A percentile compares a stretch with the other conserved stretches of the same genome.
Conservation (phyloP, 1,284 basidiomycete species). For the Phenoliferia sp. region DNA sequence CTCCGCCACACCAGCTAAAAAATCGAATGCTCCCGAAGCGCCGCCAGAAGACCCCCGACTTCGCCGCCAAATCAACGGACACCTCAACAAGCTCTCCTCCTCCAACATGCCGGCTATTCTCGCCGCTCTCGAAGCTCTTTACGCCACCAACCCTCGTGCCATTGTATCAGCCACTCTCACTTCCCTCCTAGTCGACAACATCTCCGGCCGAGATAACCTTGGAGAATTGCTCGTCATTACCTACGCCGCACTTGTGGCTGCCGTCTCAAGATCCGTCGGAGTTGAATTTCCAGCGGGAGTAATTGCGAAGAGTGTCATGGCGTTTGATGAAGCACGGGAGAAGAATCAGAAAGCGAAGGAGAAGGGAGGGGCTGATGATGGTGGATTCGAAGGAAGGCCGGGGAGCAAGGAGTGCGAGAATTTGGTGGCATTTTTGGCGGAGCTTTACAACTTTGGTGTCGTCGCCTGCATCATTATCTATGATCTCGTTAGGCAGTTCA, state of each 20-base stretch:
- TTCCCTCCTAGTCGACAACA: constrained; percentile 71
- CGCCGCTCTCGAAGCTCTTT: constrained; percentile 69
- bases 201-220: constrained; percentile 73
- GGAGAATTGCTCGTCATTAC: constrained; percentile 83
- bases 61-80: constrained; percentile 62
- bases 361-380: constrained; percentile 25
- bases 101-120: constrained; percentile 75
- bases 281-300: constrained; percentile 73
- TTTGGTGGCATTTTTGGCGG: constrained; percentile 77
- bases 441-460: constrained; percentile 93
- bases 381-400: constrained; percentile 26
- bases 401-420: constrained; percentile 76
- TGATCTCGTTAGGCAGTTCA: constrained; percentile 76
- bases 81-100: constrained; percentile 36
- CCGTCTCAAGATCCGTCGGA: constrained; percentile 77
- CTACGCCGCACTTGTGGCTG: constrained; percentile 80
- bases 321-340: constrained; percentile 15
- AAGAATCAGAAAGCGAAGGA: constrained; percentile 14
- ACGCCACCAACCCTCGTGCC: constrained; percentile 70
- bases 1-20: not conserved
- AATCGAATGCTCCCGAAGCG: constrained; percentile 1
- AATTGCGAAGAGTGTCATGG: constrained; percentile 29
- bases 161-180: constrained; percentile 81
- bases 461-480: constrained; percentile 82
- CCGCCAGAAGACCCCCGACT: constrained; percentile 48